These are phyloP conservation scores for Pseudophaeomoniella oleicola DNA, from an alignment of 2,329 filamentous ascomycete species.

Conservation along the genomic window DNA sequence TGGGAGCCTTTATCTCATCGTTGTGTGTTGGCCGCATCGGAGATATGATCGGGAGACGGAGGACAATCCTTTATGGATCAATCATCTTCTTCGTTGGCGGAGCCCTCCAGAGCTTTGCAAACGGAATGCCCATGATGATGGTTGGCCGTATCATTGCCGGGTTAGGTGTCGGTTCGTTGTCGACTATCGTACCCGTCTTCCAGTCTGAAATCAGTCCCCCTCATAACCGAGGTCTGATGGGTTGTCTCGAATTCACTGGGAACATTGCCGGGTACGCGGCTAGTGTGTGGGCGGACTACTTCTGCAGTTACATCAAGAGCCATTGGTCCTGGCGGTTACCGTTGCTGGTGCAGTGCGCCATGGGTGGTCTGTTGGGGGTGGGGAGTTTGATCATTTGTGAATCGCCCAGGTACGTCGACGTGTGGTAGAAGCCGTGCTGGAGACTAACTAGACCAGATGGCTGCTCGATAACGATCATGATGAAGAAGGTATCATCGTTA, in stretches of 20 bases:
- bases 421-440: conserved; percentile 8
- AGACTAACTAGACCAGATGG: conserved; percentile 49
- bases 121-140: conserved; percentile 78
- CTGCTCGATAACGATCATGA: conserved; percentile 94
- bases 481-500: conserved; percentile 95
- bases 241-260: conserved; percentile 94
- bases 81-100: conserved; percentile 76
- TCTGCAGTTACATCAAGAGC: conserved; percentile 76
- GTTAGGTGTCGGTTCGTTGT: conserved; percentile 73
- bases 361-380: conserved; percentile 72
- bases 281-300: conserved; percentile 98
- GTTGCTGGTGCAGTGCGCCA: conserved; percentile 80
- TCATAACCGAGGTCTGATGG: conserved; percentile 87
- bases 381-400: conserved; percentile 92
- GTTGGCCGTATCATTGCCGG: conserved; percentile 70
- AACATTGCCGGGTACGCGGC: conserved; percentile 94
- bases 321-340: conserved; percentile 85
- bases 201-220: conserved; percentile 93
- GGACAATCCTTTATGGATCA: conserved; percentile 86
- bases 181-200: conserved; percentile 85
- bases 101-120: conserved; percentile 68
- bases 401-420: conserved; percentile 59
- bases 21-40: conserved; percentile 75
- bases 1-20: conserved; percentile 85
- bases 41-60: conserved; percentile 77